A percentile compares a stretch with the other conserved stretches of the same genome.
These are phyloP conservation scores for Calonectria hawksworthii DNA, from an alignment of 2,329 filamentous ascomycete genomes.

Conservation along the genomic window DNA sequence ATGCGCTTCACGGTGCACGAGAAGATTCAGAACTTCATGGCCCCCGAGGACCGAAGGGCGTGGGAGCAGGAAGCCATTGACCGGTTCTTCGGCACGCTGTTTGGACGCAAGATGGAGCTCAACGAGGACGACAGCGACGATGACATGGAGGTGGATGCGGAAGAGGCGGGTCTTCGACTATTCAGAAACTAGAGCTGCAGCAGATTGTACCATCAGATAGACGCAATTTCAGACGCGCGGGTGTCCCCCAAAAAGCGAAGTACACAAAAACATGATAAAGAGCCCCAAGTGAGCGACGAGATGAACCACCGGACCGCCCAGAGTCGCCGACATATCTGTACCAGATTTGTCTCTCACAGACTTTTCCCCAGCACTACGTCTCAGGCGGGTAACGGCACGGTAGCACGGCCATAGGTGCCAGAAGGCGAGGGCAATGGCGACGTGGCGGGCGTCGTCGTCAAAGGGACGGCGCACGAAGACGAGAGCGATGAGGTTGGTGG, in stretches of 20 bases:
- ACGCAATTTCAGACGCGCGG: slow-evolving; percentile 25
- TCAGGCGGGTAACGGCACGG: slow-evolving; percentile 53
- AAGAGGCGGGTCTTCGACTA: slow-evolving; percentile 67
- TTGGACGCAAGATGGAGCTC: slow-evolving; percentile 78
- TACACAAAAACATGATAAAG: slow-evolving; percentile 51
- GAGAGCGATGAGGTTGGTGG: slow-evolving; percentile 60
- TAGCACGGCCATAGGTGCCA: slow-evolving; percentile 65
- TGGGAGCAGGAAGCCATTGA: slow-evolving; percentile 90
- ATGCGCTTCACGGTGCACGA: slow-evolving; percentile 96
- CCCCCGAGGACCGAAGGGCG: slow-evolving; percentile 82
- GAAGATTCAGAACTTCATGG: slow-evolving; percentile 99
- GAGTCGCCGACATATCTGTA: slow-evolving; percentile 37
- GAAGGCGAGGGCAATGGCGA: slow-evolving; percentile 58
- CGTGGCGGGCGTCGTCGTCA: slow-evolving; percentile 49
- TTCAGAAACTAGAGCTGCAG: slow-evolving; percentile 59
- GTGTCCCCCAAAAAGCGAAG: slow-evolving; percentile 32
- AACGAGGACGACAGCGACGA: slow-evolving; percentile 70
- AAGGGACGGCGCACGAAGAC: slow-evolving; percentile 50
- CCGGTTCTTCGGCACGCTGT: slow-evolving; percentile 79
- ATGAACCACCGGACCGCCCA: slow-evolving; percentile 64
- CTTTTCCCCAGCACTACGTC: slow-evolving; percentile 45
- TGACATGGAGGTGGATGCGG: slow-evolving; percentile 66
- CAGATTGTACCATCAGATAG: slow-evolving; percentile 24
- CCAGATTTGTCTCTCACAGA: slow-evolving; percentile 2
- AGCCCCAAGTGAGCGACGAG: slow-evolving; percentile 57